These are phyloP conservation scores for Phytophthora syringae DNA, from an alignment of 352 stramenopile genomes.

Conservation along the genomic window DNA sequence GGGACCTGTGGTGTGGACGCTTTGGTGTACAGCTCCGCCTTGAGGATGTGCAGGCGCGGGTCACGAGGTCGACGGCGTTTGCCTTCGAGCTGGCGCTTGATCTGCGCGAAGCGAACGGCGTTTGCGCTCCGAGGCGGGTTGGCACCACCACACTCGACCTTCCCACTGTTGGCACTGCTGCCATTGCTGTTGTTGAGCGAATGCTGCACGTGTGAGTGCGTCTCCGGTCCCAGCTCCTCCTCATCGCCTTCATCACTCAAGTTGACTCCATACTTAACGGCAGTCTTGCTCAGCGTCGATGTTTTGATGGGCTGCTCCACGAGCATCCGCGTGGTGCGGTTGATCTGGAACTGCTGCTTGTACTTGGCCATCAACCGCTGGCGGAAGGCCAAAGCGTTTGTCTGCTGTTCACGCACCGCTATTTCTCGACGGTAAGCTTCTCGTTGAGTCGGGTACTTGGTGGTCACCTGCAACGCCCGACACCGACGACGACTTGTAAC, in stretches of 20 bases:
- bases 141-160: neutral
- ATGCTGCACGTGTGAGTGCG: slow-evolving; percentile 22
- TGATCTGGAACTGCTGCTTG: slow-evolving; percentile 54
- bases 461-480: slow-evolving; percentile 45
- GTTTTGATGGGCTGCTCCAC: slow-evolving; percentile 30
- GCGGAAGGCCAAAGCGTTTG: slow-evolving; percentile 43
- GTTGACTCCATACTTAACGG: slow-evolving; percentile 4
- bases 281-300: neutral
- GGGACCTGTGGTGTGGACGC: slow-evolving; percentile 3
- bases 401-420: slow-evolving; percentile 23
- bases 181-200: slow-evolving; percentile 19
- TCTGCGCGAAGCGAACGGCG: slow-evolving; percentile 44
- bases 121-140: slow-evolving; percentile 40
- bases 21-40: slow-evolving; percentile 44
- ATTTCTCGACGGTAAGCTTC: slow-evolving; percentile 49
- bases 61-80: slow-evolving; percentile 42
- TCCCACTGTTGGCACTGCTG: neutral
- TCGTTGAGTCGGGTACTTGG: slow-evolving; percentile 50
- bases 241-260: slow-evolving; percentile 13
- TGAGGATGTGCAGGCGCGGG: slow-evolving; percentile 54
- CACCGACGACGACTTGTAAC: slow-evolving; percentile 46
- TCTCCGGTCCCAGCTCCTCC: slow-evolving; percentile 17
- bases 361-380: slow-evolving; percentile 67
- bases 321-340: slow-evolving; percentile 61
- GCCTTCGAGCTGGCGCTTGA: slow-evolving; percentile 46